Evolutionary conservation across 1,284 basidiomycete genomes (phyloP).

Genomic region (Irpex rosettiformis): DNA sequence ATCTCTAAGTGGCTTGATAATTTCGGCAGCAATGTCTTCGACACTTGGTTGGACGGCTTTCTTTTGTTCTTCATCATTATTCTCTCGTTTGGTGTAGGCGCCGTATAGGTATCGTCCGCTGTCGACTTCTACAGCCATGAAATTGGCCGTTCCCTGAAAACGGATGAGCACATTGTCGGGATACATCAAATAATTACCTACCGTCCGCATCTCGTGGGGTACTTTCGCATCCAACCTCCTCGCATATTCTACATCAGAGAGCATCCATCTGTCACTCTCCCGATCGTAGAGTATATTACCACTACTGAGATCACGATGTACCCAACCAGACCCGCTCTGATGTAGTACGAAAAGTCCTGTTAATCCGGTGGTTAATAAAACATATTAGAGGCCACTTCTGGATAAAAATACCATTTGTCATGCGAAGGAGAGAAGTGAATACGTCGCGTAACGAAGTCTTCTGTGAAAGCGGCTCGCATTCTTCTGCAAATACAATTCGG

Average conservation of each 20-base stretch:
- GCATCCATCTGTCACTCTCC: background rate
- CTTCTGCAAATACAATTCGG: slow-evolving; percentile 7
- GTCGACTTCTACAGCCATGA: slow-evolving; percentile 7
- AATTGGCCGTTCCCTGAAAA: too few relatives aligned
- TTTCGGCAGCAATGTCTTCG: background rate
- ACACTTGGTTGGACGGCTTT: background rate
- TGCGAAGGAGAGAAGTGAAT: background rate
- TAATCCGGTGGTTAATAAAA: background rate
- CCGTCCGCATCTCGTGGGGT: background rate
- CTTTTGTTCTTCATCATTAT: background rate
- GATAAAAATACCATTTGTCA: background rate
- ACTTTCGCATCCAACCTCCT: background rate
- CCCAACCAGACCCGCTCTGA: slow-evolving; percentile 4
- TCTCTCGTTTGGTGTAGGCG: background rate
- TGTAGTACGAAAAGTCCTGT: background rate
- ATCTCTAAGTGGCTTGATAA: background rate
- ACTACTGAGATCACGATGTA: slow-evolving; percentile 10
- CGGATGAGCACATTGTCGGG: too few relatives aligned
- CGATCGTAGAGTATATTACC: slow-evolving; percentile 9
- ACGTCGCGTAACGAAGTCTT: background rate
- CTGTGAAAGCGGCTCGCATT: background rate
- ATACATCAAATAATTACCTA: background rate
- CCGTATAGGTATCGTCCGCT: background rate
- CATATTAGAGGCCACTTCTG: background rate
- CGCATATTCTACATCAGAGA: slow-evolving; percentile 11